phyloP scores from a whole-genome alignment of 2,329 filamentous ascomycete species.

The Gaeumannomyces sp. region DNA sequence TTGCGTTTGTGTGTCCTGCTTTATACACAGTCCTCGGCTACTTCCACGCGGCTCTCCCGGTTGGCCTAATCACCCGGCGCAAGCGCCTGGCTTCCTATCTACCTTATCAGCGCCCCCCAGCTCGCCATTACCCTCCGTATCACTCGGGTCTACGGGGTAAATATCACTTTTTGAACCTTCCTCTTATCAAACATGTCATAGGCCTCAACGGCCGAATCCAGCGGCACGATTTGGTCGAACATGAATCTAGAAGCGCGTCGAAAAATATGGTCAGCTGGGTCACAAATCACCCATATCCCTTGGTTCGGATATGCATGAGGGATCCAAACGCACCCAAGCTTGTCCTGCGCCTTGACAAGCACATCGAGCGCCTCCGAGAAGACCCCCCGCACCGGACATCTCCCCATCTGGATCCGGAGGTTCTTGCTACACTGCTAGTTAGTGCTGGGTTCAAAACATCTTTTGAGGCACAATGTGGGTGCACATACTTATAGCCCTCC shows the following conservation, averaged over 20 bases:
- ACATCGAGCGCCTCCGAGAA: conserved; percentile 60
- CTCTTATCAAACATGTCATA: conserved; percentile 68
- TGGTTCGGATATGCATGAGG: background rate
- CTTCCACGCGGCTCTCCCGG: no score
- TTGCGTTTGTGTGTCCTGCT: background rate
- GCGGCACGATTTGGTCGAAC: conserved; percentile 68
- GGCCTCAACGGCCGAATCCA: conserved; percentile 58
- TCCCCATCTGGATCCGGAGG: conserved; percentile 66
- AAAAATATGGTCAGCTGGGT: background rate
- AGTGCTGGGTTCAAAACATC: background rate
- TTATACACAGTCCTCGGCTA: background rate
- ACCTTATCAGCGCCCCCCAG: no score
- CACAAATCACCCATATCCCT: no score
- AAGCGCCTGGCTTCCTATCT: no score
- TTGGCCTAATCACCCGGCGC: no score
- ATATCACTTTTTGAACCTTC: conserved; percentile 69
- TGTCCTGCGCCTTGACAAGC: conserved; percentile 59
- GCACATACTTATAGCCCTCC: conserved; percentile 51
- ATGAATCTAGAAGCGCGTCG: conserved; percentile 53
- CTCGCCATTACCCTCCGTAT: no score
- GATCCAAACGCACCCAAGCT: conserved; percentile 50
- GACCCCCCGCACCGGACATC: conserved; percentile 67
- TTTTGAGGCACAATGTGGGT: background rate
- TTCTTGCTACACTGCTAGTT: conserved; percentile 51
- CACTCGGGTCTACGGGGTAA: conserved; percentile 38